phyloP scores from a whole-genome alignment of 148 eudicot species.

The Rhododendron ferrugineum region DNA sequence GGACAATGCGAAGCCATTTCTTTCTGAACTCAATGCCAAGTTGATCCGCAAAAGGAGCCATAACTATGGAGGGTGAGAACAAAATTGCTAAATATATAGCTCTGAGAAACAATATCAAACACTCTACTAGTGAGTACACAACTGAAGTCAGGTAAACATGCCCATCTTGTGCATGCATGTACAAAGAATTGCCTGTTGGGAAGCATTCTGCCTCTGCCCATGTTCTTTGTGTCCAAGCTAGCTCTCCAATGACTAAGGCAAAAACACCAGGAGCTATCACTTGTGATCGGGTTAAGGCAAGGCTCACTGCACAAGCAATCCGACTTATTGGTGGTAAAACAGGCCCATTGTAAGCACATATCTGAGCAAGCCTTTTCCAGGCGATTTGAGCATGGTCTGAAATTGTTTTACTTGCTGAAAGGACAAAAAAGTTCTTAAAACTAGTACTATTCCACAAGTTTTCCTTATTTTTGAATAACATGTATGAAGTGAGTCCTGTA shows the following conservation, averaged over 20 bases:
- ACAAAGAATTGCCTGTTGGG: conserved; percentile 38
- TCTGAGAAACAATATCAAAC: conserved; percentile 46
- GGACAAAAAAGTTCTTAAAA: conserved; percentile 20
- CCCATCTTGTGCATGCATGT: conserved; percentile 57
- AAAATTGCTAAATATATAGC: conserved; percentile 55
- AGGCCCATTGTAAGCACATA: conserved; percentile 37
- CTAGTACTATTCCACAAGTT: conserved; percentile 15
- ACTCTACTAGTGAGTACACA: conserved; percentile 46
- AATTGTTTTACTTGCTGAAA: conserved; percentile 30
- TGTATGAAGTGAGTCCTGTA: conserved; percentile 23
- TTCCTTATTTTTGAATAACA: conserved; percentile 21
- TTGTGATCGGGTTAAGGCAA: conserved; percentile 63
- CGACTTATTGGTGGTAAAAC: conserved; percentile 41
- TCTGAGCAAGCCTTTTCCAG: conserved; percentile 50
- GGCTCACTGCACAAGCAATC: conserved; percentile 60
- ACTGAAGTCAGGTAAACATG: conserved; percentile 49
- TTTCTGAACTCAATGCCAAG: conserved; percentile 66
- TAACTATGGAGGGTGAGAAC: conserved; percentile 69
- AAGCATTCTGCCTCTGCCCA: conserved; percentile 52
- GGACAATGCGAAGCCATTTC: conserved; percentile 55
- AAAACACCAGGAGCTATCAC: conserved; percentile 58
- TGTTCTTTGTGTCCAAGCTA: conserved; percentile 32
- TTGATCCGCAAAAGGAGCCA: conserved; percentile 76
- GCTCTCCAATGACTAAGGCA: conserved; percentile 58
- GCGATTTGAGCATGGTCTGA: conserved; percentile 51